These are phyloP conservation scores for Lactifluus subvellereus DNA, from an alignment of 768 basidiomycete genomes.

Conservation along the genomic window DNA sequence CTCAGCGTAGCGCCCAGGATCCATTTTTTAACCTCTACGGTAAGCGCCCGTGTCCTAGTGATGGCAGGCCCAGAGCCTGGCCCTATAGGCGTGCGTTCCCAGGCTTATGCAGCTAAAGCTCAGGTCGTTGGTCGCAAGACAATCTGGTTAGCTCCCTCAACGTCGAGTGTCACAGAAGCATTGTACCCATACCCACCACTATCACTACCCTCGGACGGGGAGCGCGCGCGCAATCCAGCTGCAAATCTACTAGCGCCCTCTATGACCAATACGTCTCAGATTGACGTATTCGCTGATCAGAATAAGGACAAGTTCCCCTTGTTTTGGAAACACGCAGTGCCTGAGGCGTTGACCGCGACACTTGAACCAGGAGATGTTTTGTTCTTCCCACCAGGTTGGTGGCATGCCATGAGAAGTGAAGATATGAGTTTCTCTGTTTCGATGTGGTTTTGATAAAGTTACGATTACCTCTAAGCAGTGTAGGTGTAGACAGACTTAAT, in stretches of 20 bases:
- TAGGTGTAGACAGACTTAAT: background rate
- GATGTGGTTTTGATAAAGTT: conserved; percentile 68
- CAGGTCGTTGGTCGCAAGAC: conserved; percentile 88
- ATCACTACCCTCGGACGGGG: conserved; percentile 6
- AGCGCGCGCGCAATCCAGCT: conserved; percentile 34
- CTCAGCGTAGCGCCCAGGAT: conserved; percentile 48
- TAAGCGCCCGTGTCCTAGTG: conserved; percentile 32
- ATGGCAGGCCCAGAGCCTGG: background rate
- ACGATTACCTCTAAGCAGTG: background rate
- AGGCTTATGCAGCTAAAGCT: conserved; percentile 39
- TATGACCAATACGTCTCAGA: conserved; percentile 75
- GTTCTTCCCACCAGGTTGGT: conserved; percentile 90
- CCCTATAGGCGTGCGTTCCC: background rate
- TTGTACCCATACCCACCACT: conserved; percentile 55
- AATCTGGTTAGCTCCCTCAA: conserved; percentile 73
- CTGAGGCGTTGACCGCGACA: conserved; percentile 52
- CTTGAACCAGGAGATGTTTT: conserved; percentile 81
- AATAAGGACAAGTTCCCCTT: conserved; percentile 37
- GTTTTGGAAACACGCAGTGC: conserved; percentile 54
- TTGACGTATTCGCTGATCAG: conserved; percentile 65
- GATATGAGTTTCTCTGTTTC: conserved; percentile 81
- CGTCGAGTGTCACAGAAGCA: conserved; percentile 46
- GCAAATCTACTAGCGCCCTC: conserved; percentile 39
- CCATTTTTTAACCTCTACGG: conserved; percentile 91
- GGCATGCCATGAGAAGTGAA: conserved; percentile 88